phyloP scores from a whole-genome alignment of 2,329 filamentous ascomycete genomes.

The Lachnellula occidentalis region DNA sequence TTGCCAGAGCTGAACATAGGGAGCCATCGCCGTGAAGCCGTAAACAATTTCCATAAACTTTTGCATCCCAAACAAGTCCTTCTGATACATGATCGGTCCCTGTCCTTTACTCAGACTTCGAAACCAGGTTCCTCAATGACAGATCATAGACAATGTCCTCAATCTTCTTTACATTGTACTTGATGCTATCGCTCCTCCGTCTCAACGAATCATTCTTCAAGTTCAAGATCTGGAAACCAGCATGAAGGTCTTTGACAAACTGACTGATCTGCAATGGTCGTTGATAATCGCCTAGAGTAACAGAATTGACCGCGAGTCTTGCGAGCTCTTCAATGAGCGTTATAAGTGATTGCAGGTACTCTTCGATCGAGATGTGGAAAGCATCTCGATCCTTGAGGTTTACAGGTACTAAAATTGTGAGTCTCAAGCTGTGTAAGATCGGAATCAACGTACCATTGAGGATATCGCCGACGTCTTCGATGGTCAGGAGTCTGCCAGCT shows the following conservation, averaged over 20 bases:
- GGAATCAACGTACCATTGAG: conserved; percentile 49
- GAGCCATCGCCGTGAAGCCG: neutral
- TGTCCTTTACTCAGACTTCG: conserved; percentile 30
- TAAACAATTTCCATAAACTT: neutral
- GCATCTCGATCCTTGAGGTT: conserved; percentile 85
- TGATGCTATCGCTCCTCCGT: conserved; percentile 85
- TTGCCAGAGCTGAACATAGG: neutral
- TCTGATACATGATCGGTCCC: neutral
- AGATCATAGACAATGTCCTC: conserved; percentile 98
- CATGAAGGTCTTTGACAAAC: conserved; percentile 93
- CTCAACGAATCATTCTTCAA: conserved; percentile 92
- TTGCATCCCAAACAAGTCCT: neutral
- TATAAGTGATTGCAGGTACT: conserved; percentile 87
- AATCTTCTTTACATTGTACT: conserved; percentile 96
- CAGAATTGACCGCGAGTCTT: conserved; percentile 87
- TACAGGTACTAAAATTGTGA: conserved; percentile 61
- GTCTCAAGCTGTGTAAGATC: conserved; percentile 1
- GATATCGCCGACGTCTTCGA: conserved; percentile 78
- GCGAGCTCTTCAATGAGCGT: conserved; percentile 84
- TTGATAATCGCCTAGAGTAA: conserved; percentile 82
- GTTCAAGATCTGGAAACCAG: conserved; percentile 94
- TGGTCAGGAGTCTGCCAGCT: conserved; percentile 67
- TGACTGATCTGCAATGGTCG: conserved; percentile 81
- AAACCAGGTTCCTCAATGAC: conserved; percentile 75
- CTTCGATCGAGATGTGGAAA: conserved; percentile 95